Percentiles rank a stretch among this genome's conserved stretches.
phyloP scores from a whole-genome alignment of 805 yeast species.

The Kurtzmaniella fragi region DNA sequence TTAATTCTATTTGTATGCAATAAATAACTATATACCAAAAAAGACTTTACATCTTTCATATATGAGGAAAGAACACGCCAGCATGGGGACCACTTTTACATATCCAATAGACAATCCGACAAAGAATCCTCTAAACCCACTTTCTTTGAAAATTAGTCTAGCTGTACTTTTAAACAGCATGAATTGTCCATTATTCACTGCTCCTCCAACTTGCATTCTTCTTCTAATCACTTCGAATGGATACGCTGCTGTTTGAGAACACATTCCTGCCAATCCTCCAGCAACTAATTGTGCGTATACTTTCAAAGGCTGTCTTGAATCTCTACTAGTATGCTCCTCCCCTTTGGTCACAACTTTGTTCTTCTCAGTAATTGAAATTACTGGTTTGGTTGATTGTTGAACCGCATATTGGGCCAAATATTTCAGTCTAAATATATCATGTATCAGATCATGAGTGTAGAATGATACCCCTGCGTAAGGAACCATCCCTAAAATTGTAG shows the following conservation, averaged over 20 bases:
- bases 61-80: slow-evolving; percentile 90
- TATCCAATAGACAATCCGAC: slow-evolving; percentile 95
- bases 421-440: slow-evolving; percentile 75
- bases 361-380: slow-evolving; percentile 10
- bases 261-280: slow-evolving; percentile 95
- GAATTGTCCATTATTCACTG: slow-evolving; percentile 54
- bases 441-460: slow-evolving; percentile 86
- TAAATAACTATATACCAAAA: slow-evolving; percentile 48
- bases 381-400: slow-evolving; percentile 12
- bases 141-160: slow-evolving; percentile 56
- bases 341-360: slow-evolving; percentile 9
- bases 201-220: slow-evolving; percentile 93
- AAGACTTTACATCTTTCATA: slow-evolving; percentile 79
- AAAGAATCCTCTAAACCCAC: slow-evolving; percentile 83
- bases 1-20: too few relatives aligned
- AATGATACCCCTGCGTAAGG: slow-evolving; percentile 98
- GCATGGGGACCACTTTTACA: slow-evolving; percentile 94
- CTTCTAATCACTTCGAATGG: slow-evolving; percentile 95
- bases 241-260: slow-evolving; percentile 93
- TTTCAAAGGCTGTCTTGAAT: slow-evolving; percentile 59
- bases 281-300: slow-evolving; percentile 93
- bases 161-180: slow-evolving; percentile 52
- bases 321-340: slow-evolving; percentile 28
- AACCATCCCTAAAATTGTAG: slow-evolving; percentile 91
- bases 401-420: slow-evolving; percentile 51